These are phyloP conservation scores for Selaginella moellendorffii DNA, from an alignment of 75 land plant genomes.

Conservation along the genomic window DNA sequence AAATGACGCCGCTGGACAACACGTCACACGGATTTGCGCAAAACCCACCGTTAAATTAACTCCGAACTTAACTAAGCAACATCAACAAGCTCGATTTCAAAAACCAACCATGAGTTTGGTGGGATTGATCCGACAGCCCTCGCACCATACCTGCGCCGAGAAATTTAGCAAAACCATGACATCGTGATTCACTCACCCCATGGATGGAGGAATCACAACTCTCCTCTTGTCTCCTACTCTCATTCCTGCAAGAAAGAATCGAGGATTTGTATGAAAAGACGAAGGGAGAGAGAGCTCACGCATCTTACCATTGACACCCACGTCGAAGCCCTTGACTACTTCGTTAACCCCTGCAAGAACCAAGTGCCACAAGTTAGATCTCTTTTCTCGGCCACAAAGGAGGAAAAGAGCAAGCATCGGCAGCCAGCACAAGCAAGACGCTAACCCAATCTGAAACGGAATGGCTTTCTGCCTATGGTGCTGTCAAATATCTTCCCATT, in stretches of 20 bases:
- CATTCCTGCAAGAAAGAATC: slow-evolving; percentile 49
- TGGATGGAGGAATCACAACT: slow-evolving; percentile 69
- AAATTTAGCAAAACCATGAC: not conserved
- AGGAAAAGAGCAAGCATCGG: not conserved
- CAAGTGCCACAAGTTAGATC: slow-evolving; percentile 2
- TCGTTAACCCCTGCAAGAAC: slow-evolving; percentile 58
- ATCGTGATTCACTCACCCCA: slow-evolving; percentile 49
- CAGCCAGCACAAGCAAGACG: not conserved
- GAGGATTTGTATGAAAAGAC: not conserved
- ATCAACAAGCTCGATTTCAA: slow-evolving; percentile 82
- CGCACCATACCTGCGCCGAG: slow-evolving; percentile 45
- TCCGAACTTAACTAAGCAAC: slow-evolving; percentile 15
- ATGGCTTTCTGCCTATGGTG: slow-evolving; percentile 52
- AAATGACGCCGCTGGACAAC: no score
- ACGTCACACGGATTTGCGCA: not conserved
- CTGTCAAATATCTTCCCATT: slow-evolving; percentile 90
- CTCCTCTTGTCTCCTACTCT: slow-evolving; percentile 90
- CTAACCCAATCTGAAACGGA: slow-evolving; percentile 78
- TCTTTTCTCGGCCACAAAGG: not conserved
- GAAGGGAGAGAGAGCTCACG: not conserved
- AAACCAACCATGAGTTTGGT: slow-evolving; percentile 65
- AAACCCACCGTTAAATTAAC: not conserved
- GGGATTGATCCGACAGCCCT: slow-evolving; percentile 48
- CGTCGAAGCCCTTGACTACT: slow-evolving; percentile 96
- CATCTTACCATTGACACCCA: slow-evolving; percentile 63